Evolutionary conservation across 805 yeast genomes (phyloP), one percentile per base, ranked within the genome.

Genomic region (Candida odintsovae): DNA sequence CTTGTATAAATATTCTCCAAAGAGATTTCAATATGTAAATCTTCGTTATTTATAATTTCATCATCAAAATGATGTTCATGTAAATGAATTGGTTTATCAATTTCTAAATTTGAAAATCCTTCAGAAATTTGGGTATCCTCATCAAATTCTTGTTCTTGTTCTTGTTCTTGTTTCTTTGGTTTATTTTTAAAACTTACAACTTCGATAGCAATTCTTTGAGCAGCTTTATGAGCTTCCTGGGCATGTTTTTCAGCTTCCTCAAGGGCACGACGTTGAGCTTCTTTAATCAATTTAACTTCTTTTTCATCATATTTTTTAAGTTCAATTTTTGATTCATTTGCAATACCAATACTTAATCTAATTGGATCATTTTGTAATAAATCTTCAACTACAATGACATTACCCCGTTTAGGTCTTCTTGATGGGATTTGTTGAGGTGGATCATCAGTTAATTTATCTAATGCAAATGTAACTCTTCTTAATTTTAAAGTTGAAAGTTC

Each of bases 381-480:
- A 58, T 86, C 92, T 39, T 83, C 87, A 0, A 90, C 88, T 16
- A 77, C 72, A 11, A 77, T 72, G 20, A 83, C 90, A 58, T 88
- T 84, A 8, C 97, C 97, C 55, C 76, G 74, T 53, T 83, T 73
- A 7, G 97, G 97, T 49, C 74, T 76, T 58, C 95, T 70, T 2
- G 95, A 85, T 2, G 97, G 97, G 50, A 90, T 86, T 61, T 90
- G 96, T 59, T 90, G 97, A 1, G 96, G 96, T 2, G 97, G 97
- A 63, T 90, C 97, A 50, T 71, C 72, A 0, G 72, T 73, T 50
- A 89, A 76, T 44, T 83, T 79, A 43, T 86, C 86, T 5, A 88
- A 73, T 0, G 94, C 89, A 64, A 90, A 90, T 0, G 80, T 75
- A 5, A 89, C 96, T 50, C 90, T 70, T 52, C 77, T 74, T 61